A percentile compares a stretch with the other conserved stretches of the same genome.
Evolutionary conservation across 2,329 filamentous ascomycete genomes (phyloP).

Genomic region (Macrophomina phaseolina): DNA sequence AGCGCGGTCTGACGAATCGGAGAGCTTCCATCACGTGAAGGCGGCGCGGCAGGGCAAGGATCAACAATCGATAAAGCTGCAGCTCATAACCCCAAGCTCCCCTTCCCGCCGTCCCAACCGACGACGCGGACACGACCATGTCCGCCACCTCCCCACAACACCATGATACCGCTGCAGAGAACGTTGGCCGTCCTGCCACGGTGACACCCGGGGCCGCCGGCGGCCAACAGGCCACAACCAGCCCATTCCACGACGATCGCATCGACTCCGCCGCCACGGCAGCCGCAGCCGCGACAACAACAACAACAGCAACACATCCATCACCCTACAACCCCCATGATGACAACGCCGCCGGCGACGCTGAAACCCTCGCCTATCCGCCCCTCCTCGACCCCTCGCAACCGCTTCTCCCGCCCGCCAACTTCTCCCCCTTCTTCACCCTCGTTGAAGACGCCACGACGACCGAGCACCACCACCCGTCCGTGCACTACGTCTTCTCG

Average conservation of each 20-base stretch:
- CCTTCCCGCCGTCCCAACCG: conserved; percentile 20
- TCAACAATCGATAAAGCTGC: conserved; percentile 27
- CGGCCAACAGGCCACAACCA: not conserved
- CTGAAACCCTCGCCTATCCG: conserved; percentile 17
- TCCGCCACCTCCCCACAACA: conserved; percentile 23
- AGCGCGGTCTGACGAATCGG: conserved; percentile 7
- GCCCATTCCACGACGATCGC: not conserved
- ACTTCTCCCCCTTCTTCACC: conserved; percentile 83
- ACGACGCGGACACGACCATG: conserved; percentile 12
- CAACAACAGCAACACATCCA: not conserved
- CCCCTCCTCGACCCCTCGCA: conserved; percentile 2
- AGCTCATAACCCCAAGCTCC: conserved; percentile 24
- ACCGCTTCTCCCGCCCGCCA: conserved; percentile 22
- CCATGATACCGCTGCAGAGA: not conserved
- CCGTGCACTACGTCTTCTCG: conserved; percentile 88
- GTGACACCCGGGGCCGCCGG: not conserved
- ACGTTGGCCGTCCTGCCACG: not conserved
- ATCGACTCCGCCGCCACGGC: not conserved
- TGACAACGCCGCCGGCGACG: conserved; percentile 20
- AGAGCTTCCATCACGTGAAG: conserved; percentile 20
- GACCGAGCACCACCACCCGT: conserved; percentile 79
- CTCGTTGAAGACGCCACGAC: conserved; percentile 78
- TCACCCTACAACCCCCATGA: not conserved
- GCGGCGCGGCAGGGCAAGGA: conserved; percentile 1
- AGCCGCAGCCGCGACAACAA: not conserved